phyloP scores from a whole-genome alignment of 805 yeast species.

The Saturnispora dispora region DNA sequence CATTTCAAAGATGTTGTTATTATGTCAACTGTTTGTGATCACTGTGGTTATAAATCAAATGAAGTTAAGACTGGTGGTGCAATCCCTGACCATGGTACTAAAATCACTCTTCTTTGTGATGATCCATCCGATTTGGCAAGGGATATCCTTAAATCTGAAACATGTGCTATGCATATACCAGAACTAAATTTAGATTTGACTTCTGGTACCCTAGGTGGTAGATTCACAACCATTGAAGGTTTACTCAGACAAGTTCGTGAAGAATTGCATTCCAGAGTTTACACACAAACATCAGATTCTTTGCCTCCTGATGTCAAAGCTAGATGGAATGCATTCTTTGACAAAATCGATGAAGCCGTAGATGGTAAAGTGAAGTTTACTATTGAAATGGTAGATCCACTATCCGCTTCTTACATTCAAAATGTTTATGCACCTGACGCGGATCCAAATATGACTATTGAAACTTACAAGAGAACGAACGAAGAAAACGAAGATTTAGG shows the following conservation, averaged over 20 bases:
- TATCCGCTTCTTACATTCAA: slow-evolving; percentile 92
- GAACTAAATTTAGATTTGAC: slow-evolving; percentile 85
- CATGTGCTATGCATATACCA: slow-evolving; percentile 79
- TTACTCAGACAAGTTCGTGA: slow-evolving; percentile 80
- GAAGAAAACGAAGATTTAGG: slow-evolving; percentile 93
- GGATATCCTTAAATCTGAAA: slow-evolving; percentile 89
- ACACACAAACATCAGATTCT: slow-evolving; percentile 79
- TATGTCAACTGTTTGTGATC: slow-evolving; percentile 89
- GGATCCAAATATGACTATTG: slow-evolving; percentile 91
- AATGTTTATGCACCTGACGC: slow-evolving; percentile 98
- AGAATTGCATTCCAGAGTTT: slow-evolving; percentile 79
- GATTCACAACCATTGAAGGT: slow-evolving; percentile 97
- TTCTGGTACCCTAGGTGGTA: slow-evolving; percentile 95
- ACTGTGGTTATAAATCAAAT: slow-evolving; percentile 92
- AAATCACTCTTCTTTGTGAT: slow-evolving; percentile 61
- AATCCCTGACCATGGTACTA: slow-evolving; percentile 77
- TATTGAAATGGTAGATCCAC: slow-evolving; percentile 83
- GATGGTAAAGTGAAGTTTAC: slow-evolving; percentile 80
- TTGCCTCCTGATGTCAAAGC: slow-evolving; percentile 70
- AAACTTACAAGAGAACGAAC: slow-evolving; percentile 80
- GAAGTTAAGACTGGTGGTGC: slow-evolving; percentile 99
- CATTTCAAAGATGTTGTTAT: slow-evolving; percentile 96
- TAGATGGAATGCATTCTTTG: slow-evolving; percentile 81
- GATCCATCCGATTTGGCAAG: slow-evolving; percentile 91
- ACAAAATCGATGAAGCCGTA: slow-evolving; percentile 63